Evolutionary conservation across 2,329 filamentous ascomycete species (phyloP).

Genomic region (Lasiodiplodia sp.): DNA sequence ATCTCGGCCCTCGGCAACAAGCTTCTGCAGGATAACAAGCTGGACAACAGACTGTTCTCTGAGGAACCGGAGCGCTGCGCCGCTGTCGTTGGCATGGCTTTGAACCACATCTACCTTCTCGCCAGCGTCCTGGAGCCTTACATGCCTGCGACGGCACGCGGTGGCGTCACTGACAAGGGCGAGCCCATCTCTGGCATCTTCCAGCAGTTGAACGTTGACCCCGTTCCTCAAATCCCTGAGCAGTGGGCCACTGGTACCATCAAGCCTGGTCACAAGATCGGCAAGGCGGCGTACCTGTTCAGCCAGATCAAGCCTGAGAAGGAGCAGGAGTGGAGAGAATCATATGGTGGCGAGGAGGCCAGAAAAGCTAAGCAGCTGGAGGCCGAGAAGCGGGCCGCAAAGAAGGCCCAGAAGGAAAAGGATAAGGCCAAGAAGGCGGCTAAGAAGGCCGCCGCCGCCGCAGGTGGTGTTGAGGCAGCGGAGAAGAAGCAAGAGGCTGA

Average conservation of each 20-base stretch:
- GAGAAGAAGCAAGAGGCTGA: conserved; percentile 31
- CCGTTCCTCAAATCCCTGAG: conserved; percentile 65
- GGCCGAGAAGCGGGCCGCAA: conserved; percentile 58
- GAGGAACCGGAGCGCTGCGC: conserved; percentile 66
- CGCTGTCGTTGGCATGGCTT: conserved; percentile 53
- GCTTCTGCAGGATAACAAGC: conserved; percentile 64
- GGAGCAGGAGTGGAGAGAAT: conserved; percentile 81
- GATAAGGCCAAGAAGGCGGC: conserved; percentile 62
- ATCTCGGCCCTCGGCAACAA: conserved; percentile 68
- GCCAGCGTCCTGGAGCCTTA: conserved; percentile 64
- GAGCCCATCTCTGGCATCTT: conserved; percentile 61
- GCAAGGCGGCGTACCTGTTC: conserved; percentile 81
- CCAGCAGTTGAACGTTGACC: conserved; percentile 70
- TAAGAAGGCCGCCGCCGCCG: conserved; percentile 52
- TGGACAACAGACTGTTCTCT: conserved; percentile 68
- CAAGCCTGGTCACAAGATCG: conserved; percentile 77
- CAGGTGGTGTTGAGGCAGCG: conserved; percentile 47
- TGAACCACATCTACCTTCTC: conserved; percentile 35
- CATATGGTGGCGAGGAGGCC: conserved; percentile 72
- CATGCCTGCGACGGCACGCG: conserved; percentile 64
- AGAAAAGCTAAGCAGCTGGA: conserved; percentile 71
- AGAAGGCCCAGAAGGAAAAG: conserved; percentile 70
- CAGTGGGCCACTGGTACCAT: conserved; percentile 47
- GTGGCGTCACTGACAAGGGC: conserved; percentile 25
- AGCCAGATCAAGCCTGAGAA: conserved; percentile 82